Evolutionary conservation across 202 grass and related monocot genomes (phyloP), one percentile per base, ranked within the genome.

Genomic region (Schoenoplectus tabernaemontani): DNA sequence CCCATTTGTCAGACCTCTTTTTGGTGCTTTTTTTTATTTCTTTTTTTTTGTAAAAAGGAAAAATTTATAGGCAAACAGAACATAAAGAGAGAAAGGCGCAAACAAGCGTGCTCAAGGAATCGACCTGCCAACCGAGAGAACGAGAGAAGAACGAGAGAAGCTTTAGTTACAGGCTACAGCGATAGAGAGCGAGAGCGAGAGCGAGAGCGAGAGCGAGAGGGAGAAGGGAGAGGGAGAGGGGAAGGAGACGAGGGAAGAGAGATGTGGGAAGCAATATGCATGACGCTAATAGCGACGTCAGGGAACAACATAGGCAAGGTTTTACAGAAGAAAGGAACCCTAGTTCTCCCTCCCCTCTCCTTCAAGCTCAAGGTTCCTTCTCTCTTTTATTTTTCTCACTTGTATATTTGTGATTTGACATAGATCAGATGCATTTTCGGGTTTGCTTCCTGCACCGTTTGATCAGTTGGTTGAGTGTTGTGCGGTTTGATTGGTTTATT

Each of bases 221-320:
- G 28, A 28, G 28, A 28, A 28, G 37, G 9, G 54, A 48, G 77
- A 81, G 59, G 64, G 59, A 22, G 79, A 56, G 15, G 37, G 23
- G 54, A 61, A 3, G 16, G 7, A 9, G 20, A 22, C 11, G 38
- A 38, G 78, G 33, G 37, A 1, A 39, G 63, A 66, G 84, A 85
- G 87, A 96, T 96, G 92, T 99, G 92, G 96, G 96, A 96, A 62
- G 91, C 96, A 59, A 89, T 96, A 76, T 87, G 88, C 70, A 86
- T 93, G 85, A 99, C 96, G 48, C 81, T 99, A 33, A 88, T 85
- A 53, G 92, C 92, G 83, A 87, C 92, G 79, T 92, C 96, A 43
- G 96, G 92, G 46, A 99, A 99, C 79, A 99, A 94, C 86, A 89
- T 99, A 76, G 96, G 96, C 81, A 99, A 99, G 90, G 92, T 99